Evolutionary conservation across 2,329 filamentous ascomycete species (phyloP).

Genomic region (Stromatinia cepivora): DNA sequence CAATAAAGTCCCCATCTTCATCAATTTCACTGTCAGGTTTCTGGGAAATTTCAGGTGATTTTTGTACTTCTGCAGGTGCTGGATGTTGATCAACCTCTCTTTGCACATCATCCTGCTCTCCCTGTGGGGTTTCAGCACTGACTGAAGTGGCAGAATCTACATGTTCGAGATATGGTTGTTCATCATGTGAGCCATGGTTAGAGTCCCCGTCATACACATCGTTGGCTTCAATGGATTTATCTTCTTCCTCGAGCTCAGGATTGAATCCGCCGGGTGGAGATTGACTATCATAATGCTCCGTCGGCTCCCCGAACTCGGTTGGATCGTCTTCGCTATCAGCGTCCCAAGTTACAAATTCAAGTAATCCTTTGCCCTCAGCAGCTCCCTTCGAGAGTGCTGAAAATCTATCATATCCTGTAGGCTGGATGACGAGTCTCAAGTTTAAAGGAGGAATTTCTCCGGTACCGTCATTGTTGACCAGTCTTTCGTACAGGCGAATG

Average conservation of each 20-base stretch:
- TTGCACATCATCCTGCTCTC: conserved; percentile 12
- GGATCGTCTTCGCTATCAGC: conserved; percentile 31
- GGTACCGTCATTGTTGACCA: conserved; percentile 59
- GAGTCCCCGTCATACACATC: background rate
- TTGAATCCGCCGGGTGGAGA: background rate
- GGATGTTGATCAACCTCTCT: conserved; percentile 10
- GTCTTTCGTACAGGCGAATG: conserved; percentile 57
- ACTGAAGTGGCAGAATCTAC: background rate
- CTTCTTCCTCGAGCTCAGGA: background rate
- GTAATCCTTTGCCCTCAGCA: conserved; percentile 54
- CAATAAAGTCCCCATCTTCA: conserved; percentile 48
- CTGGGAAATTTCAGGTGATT: background rate
- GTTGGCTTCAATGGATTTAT: background rate
- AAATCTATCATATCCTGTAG: conserved; percentile 55
- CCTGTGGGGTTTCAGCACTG: conserved; percentile 12
- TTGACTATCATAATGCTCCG: conserved; percentile 22
- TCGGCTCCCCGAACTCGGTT: conserved; percentile 27
- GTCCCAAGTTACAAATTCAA: conserved; percentile 35
- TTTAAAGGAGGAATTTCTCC: conserved; percentile 56
- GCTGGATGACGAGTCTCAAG: conserved; percentile 54
- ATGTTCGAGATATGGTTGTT: background rate
- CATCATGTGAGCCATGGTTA: background rate
- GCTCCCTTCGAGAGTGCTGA: conserved; percentile 53
- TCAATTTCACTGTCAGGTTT: conserved; percentile 24
- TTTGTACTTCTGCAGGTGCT: conserved; percentile 8